Evolutionary conservation across 2,329 filamentous ascomycete genomes (phyloP).

Genomic region (Fusarium sp.): DNA sequence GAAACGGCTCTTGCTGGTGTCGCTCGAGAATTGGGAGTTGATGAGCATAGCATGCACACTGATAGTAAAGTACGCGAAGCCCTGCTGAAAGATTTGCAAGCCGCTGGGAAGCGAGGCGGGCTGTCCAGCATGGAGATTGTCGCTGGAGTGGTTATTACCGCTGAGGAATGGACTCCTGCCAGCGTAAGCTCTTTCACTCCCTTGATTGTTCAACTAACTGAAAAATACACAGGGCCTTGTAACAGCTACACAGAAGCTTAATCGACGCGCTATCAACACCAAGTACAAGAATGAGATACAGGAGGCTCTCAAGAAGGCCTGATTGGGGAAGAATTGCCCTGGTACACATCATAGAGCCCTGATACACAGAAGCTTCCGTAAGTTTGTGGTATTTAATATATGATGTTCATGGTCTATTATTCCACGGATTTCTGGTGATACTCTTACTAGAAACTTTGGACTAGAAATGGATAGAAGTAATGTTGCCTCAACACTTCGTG

Average conservation of each 20-base stretch:
- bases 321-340: not conserved
- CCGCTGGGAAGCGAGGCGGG: slow-evolving; percentile 73
- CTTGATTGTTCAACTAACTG: accelerated
- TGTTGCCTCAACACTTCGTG: too few relatives aligned
- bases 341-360: not conserved
- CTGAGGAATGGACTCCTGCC: slow-evolving; percentile 88
- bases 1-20: slow-evolving; percentile 71
- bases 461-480: too few relatives aligned
- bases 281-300: slow-evolving; percentile 63
- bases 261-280: slow-evolving; percentile 63
- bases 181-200: slow-evolving; percentile 70
- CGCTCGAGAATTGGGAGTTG: slow-evolving; percentile 70
- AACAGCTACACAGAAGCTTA: slow-evolving; percentile 71
- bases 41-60: slow-evolving; percentile 75
- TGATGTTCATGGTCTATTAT: too few relatives aligned
- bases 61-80: slow-evolving; percentile 72
- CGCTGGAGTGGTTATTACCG: slow-evolving; percentile 79
- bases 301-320: slow-evolving; percentile 9
- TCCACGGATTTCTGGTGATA: too few relatives aligned
- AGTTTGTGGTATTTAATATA: not conserved
- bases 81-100: slow-evolving; percentile 75
- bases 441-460: too few relatives aligned
- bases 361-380: not conserved
- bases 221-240: slow-evolving; percentile 62
- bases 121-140: slow-evolving; percentile 80